Evolutionary conservation across 768 basidiomycete genomes (phyloP), one percentile per base, ranked within the genome.

Genomic region (Mycena rebaudengoi): DNA sequence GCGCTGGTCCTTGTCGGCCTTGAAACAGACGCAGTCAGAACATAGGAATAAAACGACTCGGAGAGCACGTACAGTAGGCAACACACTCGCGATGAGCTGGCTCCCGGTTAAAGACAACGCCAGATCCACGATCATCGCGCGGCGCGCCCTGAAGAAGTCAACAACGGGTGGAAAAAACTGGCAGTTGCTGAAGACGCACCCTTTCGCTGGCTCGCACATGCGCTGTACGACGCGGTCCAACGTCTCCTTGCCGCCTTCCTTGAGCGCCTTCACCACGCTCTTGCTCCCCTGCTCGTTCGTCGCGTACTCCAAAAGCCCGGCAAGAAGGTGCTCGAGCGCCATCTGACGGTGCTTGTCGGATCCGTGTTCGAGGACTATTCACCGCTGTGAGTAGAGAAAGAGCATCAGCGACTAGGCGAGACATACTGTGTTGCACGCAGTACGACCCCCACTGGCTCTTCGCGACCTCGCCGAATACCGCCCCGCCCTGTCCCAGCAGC

Each of bases 381-480:
- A 33, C 32, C 20, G 53, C 30, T 25, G 60, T 12, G 25, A 40
- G 39, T 25, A 41, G 39, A n/a, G 8, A 20, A 33, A 29, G 54
- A 26, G 14, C 48, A 7, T 53, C n/a, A 20, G 43, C 12, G 32
- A 51, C 32, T 25, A 30, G 62, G 29, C 18, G 39, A 58, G 11
- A 76, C 92, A 58, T 67, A 94, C 93, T 93, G 60, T 94, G 93
- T 68, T 94, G 91, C 26, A 94, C 83, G 73, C 92, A 94, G 69
- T 94, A 95, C 1, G 91, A 90, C 12, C 94, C 94, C 93, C 93
- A 95, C 72, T 95, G 93, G 64, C 88, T 95, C 79, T 92, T 94
- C 20, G 90, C 82, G 18, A 95, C 91, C 67, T 94, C 91, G 21
- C 85, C 82, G 66, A 94, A 94, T 25, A 91, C 82, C 0, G 72